Evolutionary conservation across 2,329 filamentous ascomycete genomes (phyloP).

Genomic region (Metarhizium guizhouense): DNA sequence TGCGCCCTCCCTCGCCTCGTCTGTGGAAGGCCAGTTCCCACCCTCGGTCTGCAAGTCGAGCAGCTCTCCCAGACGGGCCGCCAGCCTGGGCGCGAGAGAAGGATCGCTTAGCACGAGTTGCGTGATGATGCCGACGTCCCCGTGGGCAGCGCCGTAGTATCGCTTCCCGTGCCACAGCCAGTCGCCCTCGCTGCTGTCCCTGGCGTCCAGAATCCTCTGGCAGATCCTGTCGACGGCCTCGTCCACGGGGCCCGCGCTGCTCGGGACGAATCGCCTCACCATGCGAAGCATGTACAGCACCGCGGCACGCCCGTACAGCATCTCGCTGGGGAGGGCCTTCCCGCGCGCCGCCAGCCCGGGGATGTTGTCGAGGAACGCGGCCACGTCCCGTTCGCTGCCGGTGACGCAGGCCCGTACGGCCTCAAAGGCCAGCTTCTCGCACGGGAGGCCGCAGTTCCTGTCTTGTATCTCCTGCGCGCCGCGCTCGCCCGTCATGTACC

Average conservation of each 20-base stretch:
- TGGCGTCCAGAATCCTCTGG: constrained; percentile 47
- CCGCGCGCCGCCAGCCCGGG: constrained; percentile 19
- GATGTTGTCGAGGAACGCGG: constrained; percentile 31
- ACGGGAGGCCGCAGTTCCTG: constrained; percentile 38
- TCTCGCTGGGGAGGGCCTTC: constrained; percentile 46
- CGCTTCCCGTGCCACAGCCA: constrained; percentile 57
- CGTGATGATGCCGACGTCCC: constrained; percentile 61
- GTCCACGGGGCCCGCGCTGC: constrained; percentile 39
- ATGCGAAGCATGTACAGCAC: constrained; percentile 59
- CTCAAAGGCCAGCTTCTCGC: constrained; percentile 37
- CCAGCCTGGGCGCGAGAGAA: constrained; percentile 42
- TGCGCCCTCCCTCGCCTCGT: constrained; percentile 31
- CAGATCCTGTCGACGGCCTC: constrained; percentile 47
- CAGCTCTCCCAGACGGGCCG: constrained; percentile 42
- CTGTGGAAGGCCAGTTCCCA: constrained; percentile 51
- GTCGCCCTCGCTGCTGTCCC: constrained; percentile 26
- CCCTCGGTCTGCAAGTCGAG: constrained; percentile 50
- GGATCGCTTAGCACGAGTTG: constrained; percentile 55
- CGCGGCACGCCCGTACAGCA: constrained; percentile 59
- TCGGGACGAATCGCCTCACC: constrained; percentile 46
- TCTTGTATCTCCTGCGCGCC: constrained; percentile 26
- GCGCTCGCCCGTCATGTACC: constrained; percentile 35
- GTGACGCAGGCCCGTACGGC: constrained; percentile 36
- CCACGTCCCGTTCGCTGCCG: constrained; percentile 27
- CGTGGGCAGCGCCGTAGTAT: constrained; percentile 60